Percentiles rank a stretch among this genome's conserved stretches.
phyloP scores from a whole-genome alignment of 495 filamentous ascomycete genomes.

The Podospora tetraspora region DNA sequence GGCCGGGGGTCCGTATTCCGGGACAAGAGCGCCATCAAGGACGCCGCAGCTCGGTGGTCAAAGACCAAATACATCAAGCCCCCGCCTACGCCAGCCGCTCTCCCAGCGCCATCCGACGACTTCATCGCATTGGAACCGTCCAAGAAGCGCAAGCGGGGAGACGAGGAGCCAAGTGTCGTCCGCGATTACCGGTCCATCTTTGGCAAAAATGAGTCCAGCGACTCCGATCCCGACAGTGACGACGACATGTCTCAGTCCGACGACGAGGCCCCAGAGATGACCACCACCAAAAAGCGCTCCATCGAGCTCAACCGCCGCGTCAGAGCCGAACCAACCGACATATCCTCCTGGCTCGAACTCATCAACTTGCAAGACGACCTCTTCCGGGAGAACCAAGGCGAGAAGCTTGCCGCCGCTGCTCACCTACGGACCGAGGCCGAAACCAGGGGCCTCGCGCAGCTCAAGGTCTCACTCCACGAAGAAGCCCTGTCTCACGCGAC shows the following conservation, averaged over 20 bases:
- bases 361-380: slow-evolving; percentile 69
- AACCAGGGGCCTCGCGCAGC: slow-evolving; percentile 60
- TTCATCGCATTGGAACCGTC: slow-evolving; percentile 34
- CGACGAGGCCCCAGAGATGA: slow-evolving; percentile 34
- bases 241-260: not conserved
- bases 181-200: slow-evolving; percentile 67
- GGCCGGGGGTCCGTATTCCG: slow-evolving; percentile 35
- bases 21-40: slow-evolving; percentile 35
- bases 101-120: slow-evolving; percentile 26
- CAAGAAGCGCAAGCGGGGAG: slow-evolving; percentile 39
- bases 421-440: slow-evolving; percentile 45
- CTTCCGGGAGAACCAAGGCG: slow-evolving; percentile 40
- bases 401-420: slow-evolving; percentile 38
- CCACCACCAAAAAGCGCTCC: slow-evolving; percentile 43
- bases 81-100: not conserved
- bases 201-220: slow-evolving; percentile 44
- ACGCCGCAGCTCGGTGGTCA: slow-evolving; percentile 18
- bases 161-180: slow-evolving; percentile 23
- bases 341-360: slow-evolving; percentile 67
- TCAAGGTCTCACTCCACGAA: slow-evolving; percentile 76
- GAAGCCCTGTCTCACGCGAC: slow-evolving; percentile 60
- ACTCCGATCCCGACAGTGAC: slow-evolving; percentile 51
- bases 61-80: slow-evolving; percentile 29
- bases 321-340: slow-evolving; percentile 58
- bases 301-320: slow-evolving; percentile 55